phyloP scores from a whole-genome alignment of 805 yeast species.

The Wickerhamomyces chambardii region DNA sequence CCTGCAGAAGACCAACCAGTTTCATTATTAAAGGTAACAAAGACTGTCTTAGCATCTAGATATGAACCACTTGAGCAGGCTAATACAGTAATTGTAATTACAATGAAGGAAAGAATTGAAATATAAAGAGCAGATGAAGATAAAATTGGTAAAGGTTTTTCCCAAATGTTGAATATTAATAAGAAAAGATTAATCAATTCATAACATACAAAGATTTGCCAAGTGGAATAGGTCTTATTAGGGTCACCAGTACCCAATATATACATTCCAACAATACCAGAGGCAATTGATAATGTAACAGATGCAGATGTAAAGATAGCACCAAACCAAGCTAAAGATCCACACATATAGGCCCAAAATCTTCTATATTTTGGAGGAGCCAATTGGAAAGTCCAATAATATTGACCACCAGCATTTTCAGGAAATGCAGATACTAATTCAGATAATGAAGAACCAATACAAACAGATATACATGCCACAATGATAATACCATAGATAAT shows the following conservation, averaged over 20 bases:
- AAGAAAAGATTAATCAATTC: conserved; percentile 34
- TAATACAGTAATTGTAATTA: conserved; percentile 44
- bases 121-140: conserved; percentile 40
- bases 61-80: conserved; percentile 43
- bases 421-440: conserved; percentile 47
- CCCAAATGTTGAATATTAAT: conserved; percentile 41
- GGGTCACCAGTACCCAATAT: conserved; percentile 24
- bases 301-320: conserved; percentile 55
- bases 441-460: conserved; percentile 41
- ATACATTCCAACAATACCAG: conserved; percentile 42
- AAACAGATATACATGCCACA: conserved; percentile 34
- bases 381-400: conserved; percentile 47
- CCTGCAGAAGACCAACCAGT: conserved; percentile 56
- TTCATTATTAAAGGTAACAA: conserved; percentile 39
- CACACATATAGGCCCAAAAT: conserved; percentile 44
- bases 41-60: conserved; percentile 43
- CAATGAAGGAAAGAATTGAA: conserved; percentile 41
- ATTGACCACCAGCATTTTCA: conserved; percentile 46
- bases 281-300: conserved; percentile 43
- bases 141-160: conserved; percentile 39
- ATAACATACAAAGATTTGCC: conserved; percentile 48
- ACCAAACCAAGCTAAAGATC: conserved; percentile 57
- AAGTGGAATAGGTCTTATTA: conserved; percentile 29
- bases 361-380: conserved; percentile 31
- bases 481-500: conserved; percentile 49